These are phyloP conservation scores for Cotoneaster glaucophyllus DNA, from an alignment of 306 rosid genomes.

Conservation along the genomic window DNA sequence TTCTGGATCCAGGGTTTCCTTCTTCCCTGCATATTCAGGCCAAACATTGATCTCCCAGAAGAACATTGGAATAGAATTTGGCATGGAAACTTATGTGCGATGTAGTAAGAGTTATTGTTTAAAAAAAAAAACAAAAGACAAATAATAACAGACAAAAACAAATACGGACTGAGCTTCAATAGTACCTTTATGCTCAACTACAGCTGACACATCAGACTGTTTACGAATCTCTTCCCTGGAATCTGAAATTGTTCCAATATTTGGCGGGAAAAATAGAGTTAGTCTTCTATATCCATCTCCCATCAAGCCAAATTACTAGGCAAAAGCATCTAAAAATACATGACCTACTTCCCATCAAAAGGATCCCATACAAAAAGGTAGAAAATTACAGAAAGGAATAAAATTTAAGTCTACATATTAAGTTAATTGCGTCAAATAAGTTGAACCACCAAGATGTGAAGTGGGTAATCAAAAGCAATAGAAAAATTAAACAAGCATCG, in stretches of 20 bases:
- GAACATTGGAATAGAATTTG: neutral
- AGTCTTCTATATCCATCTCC: neutral
- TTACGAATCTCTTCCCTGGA: slow-evolving; percentile 30
- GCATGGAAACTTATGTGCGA: neutral
- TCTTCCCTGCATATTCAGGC: slow-evolving; percentile 36
- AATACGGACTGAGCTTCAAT: neutral
- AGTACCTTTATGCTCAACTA: slow-evolving; percentile 54
- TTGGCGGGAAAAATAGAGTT: neutral
- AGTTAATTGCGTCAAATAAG: neutral
- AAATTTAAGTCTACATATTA: neutral
- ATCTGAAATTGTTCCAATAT: slow-evolving; percentile 39
- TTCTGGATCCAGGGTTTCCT: slow-evolving; percentile 28
- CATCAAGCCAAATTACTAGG: neutral
- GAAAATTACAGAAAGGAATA: neutral
- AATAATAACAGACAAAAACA: neutral
- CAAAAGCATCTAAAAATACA: neutral
- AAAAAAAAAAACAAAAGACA: slow-evolving; percentile 2
- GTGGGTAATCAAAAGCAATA: neutral
- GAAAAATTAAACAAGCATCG: neutral
- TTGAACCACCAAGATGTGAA: neutral
- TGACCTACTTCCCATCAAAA: neutral
- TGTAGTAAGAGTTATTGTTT: neutral
- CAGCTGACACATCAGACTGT: slow-evolving; percentile 19
- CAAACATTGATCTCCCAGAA: slow-evolving; percentile 25
- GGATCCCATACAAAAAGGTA: neutral